Evolutionary conservation across 2,329 filamentous ascomycete genomes (phyloP), one percentile per base, ranked within the genome.

Genomic region (Fusarium sp.): DNA sequence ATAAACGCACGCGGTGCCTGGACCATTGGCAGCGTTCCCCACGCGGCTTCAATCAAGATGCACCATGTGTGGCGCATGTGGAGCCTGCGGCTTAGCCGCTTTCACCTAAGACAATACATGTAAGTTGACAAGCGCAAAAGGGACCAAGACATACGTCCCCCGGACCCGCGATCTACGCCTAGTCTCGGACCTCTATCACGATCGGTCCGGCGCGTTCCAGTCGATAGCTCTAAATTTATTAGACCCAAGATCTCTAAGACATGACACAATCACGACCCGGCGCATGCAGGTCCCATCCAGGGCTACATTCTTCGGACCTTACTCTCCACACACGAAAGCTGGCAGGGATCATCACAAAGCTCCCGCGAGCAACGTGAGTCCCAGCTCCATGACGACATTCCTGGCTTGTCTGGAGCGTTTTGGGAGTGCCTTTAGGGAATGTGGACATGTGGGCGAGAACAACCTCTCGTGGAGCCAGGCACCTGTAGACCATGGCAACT

Each of bases 151-250:
- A 36, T 37, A 11, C 30, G 30, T 34, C 18, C 45, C 44, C 51
- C 50, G 30, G 37, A 20, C 38, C 38, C 37, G 47, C 18, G 52
- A 54, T 54, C 53, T 61, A 51, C 40, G 20, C 18, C 34, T 53
- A 28, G 47, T 15, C 10, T 30, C 16, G n/a, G 47, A 30, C 54
- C 58, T 60, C 54, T 56, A 40, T 55, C 50, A 49, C 57, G 67
- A 64, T 70, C 67, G 57, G 62, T 54, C 36, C 67, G 67, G 38
- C 57, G 40, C 67, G 67, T 69, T 69, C 67, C 67, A 69, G 62
- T 70, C 62, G 33, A 46, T 40, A 62, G 36, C 41, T 38, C 26
- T 36, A 36, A 50, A 50, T 44, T n/a, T 44, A 12, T 52, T 60
- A 67, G 49, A 51, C n/a, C 46, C 7, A 50, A 42, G 49, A 31